Base-by-base conservation (phyloP, 2,329 filamentous ascomycete species). In the Ilyonectria sp. region DNA sequence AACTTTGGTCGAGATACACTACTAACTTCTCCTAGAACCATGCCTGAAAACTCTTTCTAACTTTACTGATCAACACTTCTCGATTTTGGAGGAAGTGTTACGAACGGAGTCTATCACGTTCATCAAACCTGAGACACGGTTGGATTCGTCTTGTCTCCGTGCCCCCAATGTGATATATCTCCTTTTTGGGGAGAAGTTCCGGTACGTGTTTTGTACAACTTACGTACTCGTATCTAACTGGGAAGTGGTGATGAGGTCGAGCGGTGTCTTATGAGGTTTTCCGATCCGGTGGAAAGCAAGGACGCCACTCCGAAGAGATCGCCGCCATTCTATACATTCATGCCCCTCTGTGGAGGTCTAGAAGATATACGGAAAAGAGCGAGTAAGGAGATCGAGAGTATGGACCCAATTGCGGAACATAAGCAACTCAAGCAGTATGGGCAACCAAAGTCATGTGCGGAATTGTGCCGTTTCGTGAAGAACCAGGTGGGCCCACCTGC, bases 61-160 rank as follows among this genome's bases (percentile, higher is more conserved):
- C 40, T 44, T 44, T 44, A 44, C 40, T n/a, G 40, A 44, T 44
- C 40, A 44, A 44, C 40, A 44, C 40, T 44, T 44, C 40, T 44
- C 40, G 19, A 44, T 44, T 19, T 44, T 44, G 40, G 40, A 44
- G 40, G 15, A 44, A 19, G 40, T 44, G 17, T 44, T 44, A 44
- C 40, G 40, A 44, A n/a, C 40, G 15, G 40, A 44, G 40, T 44
- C 40, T 44, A 44, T 44, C 40, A 44, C 40, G 40, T 44, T 44
- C 40, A 44, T 44, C 40, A 44, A 44, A 44, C 40, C 40, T 19
- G 40, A 44, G 40, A 44, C 40, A 44, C 40, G 40, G 40, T n/a
- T 44, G 17, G 40, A 44, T 44, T 44, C 40, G 40, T n/a, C 40
- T 44, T 44, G 40, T 44, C 40, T 44, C 40, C 40, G 40, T 44